Base-by-base conservation (phyloP, 257 asterid species). In the Solanum bulbocastanum region DNA sequence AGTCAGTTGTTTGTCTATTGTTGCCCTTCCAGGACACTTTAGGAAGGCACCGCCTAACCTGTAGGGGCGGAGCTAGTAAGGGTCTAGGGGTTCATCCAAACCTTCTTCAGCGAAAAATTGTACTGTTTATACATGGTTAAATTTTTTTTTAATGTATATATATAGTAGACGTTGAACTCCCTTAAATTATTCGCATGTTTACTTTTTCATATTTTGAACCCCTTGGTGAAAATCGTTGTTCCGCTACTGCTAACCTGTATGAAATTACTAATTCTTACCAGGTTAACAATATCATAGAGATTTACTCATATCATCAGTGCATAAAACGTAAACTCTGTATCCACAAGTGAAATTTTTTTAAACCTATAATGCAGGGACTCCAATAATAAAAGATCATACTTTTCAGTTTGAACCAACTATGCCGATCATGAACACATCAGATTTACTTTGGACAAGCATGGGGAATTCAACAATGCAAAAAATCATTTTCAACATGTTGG, bases 401-500 rank as follows among this genome's bases (percentile, higher is more conserved):
- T 23, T 92, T 71, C 92, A 91, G 87, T 85, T 92, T 46, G 89
- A 88, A 46, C 93, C 91, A 35, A 39, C 74, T 58, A 91, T 90
- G 92, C 93, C 94, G 5, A 75, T 89, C 86, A 91, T 89, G 90
- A 91, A 81, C 39, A 27, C 92, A 23, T 75, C 44, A 22, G 86
- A 92, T 89, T 88, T 92, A 7, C 78, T 88, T 27, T 91, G 92
- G 93, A 75, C 88, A 0, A 87, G 90, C 33, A 36, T 87, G 14
- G 92, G 90, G 20, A 89, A 88, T 74, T 40, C 35, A 65, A 42
- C 82, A 14, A 66, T 88, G 86, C 92, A 91, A 74, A 92, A 89
- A 73, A 68, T 87, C 88, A 62, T 91, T 42, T 91, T 92, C 6
- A 79, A 90, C 37, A 81, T 88, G 84, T 71, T 89, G 56, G 58